Evolutionary conservation across 192 early-diverging fungal genomes (phyloP).

Genomic region (Helicostylum pulchrum): DNA sequence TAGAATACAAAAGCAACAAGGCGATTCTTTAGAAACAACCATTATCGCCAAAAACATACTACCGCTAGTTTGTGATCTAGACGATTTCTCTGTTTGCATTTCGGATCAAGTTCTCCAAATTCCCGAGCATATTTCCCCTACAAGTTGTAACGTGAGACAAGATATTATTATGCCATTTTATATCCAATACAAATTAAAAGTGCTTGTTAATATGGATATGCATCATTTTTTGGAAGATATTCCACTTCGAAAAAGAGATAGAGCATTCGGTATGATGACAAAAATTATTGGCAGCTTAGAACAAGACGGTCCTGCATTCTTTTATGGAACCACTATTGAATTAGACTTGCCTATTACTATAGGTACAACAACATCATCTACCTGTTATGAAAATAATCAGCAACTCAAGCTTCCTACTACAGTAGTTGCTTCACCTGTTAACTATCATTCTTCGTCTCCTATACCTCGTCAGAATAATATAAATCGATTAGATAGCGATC

Average conservation of each 20-base stretch:
- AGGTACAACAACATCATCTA: background rate
- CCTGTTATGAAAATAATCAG: no score
- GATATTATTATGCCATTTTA: background rate
- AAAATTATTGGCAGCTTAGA: constrained; percentile 11
- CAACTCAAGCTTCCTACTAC: background rate
- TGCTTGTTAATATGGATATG: constrained; percentile 14
- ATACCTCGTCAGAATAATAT: background rate
- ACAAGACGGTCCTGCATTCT: background rate
- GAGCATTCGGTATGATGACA: constrained; percentile 11
- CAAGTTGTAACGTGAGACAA: background rate
- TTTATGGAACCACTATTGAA: constrained; percentile 8
- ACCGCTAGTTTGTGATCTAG: constrained; percentile 4
- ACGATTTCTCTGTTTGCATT: background rate
- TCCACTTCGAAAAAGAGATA: constrained; percentile 1
- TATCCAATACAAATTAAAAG: constrained; percentile 1
- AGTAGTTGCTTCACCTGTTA: background rate
- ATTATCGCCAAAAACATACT: background rate
- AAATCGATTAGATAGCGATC: constrained; percentile 4
- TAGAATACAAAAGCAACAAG: background rate
- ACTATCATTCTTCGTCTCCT: background rate
- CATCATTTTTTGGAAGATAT: background rate
- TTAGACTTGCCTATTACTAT: constrained; percentile 9
- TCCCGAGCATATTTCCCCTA: constrained; percentile 5
- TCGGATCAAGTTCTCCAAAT: background rate
- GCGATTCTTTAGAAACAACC: background rate